Base-by-base conservation (phyloP, 768 basidiomycete genomes). In the Boletus vermiculosoides region DNA sequence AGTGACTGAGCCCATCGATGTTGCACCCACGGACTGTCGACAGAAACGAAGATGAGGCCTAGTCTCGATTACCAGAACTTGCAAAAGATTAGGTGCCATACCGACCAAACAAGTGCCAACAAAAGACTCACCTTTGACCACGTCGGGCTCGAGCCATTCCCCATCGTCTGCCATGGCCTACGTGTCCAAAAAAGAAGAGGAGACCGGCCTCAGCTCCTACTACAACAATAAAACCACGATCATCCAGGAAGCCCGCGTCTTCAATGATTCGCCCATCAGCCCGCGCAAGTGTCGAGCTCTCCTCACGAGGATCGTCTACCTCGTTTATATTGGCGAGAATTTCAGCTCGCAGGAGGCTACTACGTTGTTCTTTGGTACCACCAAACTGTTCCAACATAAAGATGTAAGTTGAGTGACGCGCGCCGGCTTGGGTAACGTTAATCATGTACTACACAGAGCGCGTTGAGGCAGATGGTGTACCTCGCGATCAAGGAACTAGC, bases 221-320 rank as follows among this genome's bases (percentile, higher is more conserved):
- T 91, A 92, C 73, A 93, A 93, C 77, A 96, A 98, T 81, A 98
- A 98, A 76, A 95, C 93, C 22, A 97, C 96, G 1, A 90, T 98
- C 63, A 90, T 98, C 64, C 97, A 98, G 74, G 97, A 99, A 74
- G 95, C 97, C 57, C 87, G 97, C 63, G 90, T 94, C 56, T 99
- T 99, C 86, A 98, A 99, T 77, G 96, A 98, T 70, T 97, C 96
- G 18, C 97, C 97, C 57, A 94, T 99, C 76, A 96, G 92, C 70
- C 96, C 96, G 20, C 83, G 95, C 70, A 97, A 95, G 78, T 98
- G 96, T 76, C 85, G 96, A 72, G 89, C 95, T 45, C 84, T 99
- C 54, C 85, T 99, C 68, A 98, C 96, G 44, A 83, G 96, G 69
- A 95, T 98, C 66, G 92, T 98, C 42, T 96, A 98, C 76, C 81